Conservation (phyloP, 805 yeast genomes). For the Saturnispora quitensis region DNA sequence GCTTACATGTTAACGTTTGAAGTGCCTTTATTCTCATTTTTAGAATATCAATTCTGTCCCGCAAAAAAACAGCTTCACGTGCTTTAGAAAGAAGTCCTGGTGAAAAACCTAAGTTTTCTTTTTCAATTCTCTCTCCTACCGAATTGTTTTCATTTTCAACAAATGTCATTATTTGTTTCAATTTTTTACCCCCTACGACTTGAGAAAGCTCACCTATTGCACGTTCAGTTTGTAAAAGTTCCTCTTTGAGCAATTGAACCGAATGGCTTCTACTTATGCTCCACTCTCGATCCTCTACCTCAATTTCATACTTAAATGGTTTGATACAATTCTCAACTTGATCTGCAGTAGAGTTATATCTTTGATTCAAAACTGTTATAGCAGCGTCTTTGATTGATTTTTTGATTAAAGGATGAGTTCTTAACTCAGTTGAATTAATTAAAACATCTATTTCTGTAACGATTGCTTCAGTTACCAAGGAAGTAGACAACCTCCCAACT, state of each 20-base stretch:
- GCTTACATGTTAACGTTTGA: slow-evolving; percentile 65
- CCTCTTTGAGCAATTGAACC: slow-evolving; percentile 66
- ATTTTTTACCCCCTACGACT: slow-evolving; percentile 74
- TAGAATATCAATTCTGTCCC: slow-evolving; percentile 61
- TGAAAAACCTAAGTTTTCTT: slow-evolving; percentile 80
- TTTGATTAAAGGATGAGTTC: slow-evolving; percentile 80
- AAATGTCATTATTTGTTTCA: slow-evolving; percentile 74
- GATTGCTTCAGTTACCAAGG: slow-evolving; percentile 71
- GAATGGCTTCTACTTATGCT: slow-evolving; percentile 69
- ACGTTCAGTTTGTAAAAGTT: slow-evolving; percentile 68
- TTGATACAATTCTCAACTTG: slow-evolving; percentile 98
- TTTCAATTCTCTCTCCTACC: slow-evolving; percentile 33
- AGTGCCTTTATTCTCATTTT: slow-evolving; percentile 69
- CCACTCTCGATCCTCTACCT: slow-evolving; percentile 96
- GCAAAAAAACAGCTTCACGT: slow-evolving; percentile 72
- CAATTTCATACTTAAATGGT: slow-evolving; percentile 96
- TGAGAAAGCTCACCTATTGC: slow-evolving; percentile 51
- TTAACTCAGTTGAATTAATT: slow-evolving; percentile 63
- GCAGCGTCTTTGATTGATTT: slow-evolving; percentile 82
- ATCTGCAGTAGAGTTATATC: slow-evolving; percentile 89
- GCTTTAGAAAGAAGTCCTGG: slow-evolving; percentile 67
- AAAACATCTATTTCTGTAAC: slow-evolving; percentile 68
- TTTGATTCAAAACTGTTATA: slow-evolving; percentile 59
- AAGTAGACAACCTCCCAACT: slow-evolving; percentile 83
- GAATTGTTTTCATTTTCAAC: slow-evolving; percentile 38